These are phyloP conservation scores for Xylaria sp. DNA, from an alignment of 2,329 filamentous ascomycete genomes.

Conservation along the genomic window DNA sequence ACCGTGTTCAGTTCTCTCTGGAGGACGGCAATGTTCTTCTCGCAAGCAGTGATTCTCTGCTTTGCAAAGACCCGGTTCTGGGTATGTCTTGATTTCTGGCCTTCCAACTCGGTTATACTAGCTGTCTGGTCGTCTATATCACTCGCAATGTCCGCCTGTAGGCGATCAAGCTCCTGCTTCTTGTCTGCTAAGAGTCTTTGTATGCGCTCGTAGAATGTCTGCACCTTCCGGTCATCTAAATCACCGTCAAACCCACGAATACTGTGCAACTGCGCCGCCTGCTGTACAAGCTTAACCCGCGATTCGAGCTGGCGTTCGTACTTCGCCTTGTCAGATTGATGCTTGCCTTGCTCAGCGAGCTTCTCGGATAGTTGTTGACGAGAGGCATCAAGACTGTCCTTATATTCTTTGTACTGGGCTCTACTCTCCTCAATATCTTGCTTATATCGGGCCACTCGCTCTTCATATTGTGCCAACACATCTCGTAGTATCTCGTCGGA, in stretches of 20 bases:
- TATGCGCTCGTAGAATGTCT: constrained; percentile 80
- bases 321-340: constrained; percentile 85
- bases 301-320: constrained; percentile 81
- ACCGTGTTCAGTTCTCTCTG: constrained; percentile 78
- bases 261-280: constrained; percentile 78
- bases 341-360: constrained; percentile 75
- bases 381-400: constrained; percentile 56
- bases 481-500: constrained; percentile 79
- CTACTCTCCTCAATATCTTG: constrained; percentile 71
- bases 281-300: constrained; percentile 78
- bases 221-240: constrained; percentile 76
- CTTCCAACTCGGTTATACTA: constrained; percentile 76
- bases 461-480: constrained; percentile 80
- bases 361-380: constrained; percentile 62
- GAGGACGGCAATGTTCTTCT: constrained; percentile 72
- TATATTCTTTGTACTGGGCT: constrained; percentile 72
- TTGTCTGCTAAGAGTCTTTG: constrained; percentile 81
- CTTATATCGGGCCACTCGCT: constrained; percentile 73
- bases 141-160: constrained; percentile 77
- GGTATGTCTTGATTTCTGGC: constrained; percentile 74
- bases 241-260: constrained; percentile 88
- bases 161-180: constrained; percentile 77
- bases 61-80: constrained; percentile 80
- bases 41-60: constrained; percentile 77
- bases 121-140: constrained; percentile 79